Evolutionary conservation across 228 moss, liverwort and hornwort species (phyloP).

Genomic region (Sphagnum magellanicum): DNA sequence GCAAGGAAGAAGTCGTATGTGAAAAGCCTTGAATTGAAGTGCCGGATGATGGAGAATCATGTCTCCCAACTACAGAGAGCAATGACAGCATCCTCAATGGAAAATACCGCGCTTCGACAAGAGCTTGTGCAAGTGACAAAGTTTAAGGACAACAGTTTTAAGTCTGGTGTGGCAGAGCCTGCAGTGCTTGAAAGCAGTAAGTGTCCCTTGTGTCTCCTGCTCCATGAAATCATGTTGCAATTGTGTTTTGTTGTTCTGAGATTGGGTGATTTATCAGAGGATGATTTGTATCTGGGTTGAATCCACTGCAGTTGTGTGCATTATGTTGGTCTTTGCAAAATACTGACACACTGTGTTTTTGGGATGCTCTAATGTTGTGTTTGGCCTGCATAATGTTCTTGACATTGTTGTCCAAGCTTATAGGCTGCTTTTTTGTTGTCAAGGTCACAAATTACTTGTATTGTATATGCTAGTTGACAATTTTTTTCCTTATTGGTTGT

Average conservation of each 20-base stretch:
- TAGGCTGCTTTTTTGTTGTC: too few relatives aligned
- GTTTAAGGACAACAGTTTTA: constrained; percentile 48
- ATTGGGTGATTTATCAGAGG: background rate
- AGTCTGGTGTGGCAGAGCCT: constrained; percentile 96
- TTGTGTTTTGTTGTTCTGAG: background rate
- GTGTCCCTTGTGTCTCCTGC: constrained; percentile 4
- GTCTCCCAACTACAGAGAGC: constrained; percentile 72
- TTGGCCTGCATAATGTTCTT: too few relatives aligned
- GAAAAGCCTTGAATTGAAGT: constrained; percentile 74
- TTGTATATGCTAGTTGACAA: too few relatives aligned
- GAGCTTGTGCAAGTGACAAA: constrained; percentile 81
- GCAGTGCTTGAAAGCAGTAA: constrained; percentile 99
- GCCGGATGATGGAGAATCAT: constrained; percentile 76
- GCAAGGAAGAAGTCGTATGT: constrained; percentile 83
- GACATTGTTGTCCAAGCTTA: too few relatives aligned
- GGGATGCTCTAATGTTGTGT: too few relatives aligned
- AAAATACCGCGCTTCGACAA: constrained; percentile 69
- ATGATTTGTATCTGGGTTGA: background rate
- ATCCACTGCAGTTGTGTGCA: background rate
- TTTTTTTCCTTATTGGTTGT: background rate
- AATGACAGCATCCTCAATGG: constrained; percentile 63
- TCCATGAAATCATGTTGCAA: background rate
- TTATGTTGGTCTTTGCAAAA: too few relatives aligned
- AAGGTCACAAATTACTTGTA: too few relatives aligned
- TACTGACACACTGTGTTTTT: too few relatives aligned